Conservation (phyloP, 139 green algal species). For the Ettlia oleoabundans region DNA sequence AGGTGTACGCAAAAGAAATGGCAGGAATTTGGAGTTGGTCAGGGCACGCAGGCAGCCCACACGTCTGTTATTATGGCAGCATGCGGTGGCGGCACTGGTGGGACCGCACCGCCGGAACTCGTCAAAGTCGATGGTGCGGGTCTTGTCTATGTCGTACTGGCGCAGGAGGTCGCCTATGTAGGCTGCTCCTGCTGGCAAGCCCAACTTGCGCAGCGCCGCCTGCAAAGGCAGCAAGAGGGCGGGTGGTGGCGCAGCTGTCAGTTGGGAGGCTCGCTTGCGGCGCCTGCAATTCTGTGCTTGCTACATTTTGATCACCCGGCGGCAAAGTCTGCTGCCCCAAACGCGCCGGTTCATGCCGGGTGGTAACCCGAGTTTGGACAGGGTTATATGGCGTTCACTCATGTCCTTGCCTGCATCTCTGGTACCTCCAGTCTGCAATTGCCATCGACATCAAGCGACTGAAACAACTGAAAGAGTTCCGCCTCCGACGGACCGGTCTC, state of each 20-base stretch:
- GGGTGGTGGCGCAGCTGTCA: not conserved
- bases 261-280: too few species aligned
- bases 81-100: not conserved
- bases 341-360: too few species aligned
- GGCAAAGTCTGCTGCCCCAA: too few species aligned
- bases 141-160: constrained; percentile 40
- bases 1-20: not conserved
- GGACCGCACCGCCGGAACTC: constrained; percentile 16
- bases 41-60: not conserved
- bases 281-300: too few species aligned
- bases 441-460: not conserved
- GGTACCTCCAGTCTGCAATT: not conserved
- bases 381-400: too few species aligned
- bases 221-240: not conserved
- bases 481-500: not conserved
- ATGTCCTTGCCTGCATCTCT: constrained; percentile 8
- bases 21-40: not conserved
- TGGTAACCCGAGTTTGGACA: too few species aligned
- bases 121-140: not conserved
- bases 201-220: constrained; percentile 28
- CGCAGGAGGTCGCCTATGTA: constrained; percentile 25
- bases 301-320: too few species aligned
- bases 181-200: constrained; percentile 8
- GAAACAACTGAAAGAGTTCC: not conserved
- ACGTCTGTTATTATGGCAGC: not conserved